Base-by-base conservation (phyloP, 768 basidiomycete genomes). In the Ramaria sp. region DNA sequence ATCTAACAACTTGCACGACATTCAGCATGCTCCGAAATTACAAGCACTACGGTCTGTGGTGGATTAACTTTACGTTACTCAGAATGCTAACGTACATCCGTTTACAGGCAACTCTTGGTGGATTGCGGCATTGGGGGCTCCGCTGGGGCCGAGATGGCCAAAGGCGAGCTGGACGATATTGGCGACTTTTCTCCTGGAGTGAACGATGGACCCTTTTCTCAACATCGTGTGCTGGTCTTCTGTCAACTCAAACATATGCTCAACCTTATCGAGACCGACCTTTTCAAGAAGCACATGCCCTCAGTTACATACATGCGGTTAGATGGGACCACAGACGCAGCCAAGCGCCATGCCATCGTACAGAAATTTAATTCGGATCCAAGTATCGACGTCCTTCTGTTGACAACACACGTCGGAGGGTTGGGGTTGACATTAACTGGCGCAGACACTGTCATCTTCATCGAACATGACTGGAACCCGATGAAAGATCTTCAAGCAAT, bases 241-340 rank as follows among this genome's bases (percentile, higher is more conserved):
- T 98, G 95, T 63, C 96, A 99, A 71, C 90, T 97, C 81, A 96
- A 97, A 67, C 88, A 91, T 66, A 99, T 98, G 96, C 78, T 99
- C 48, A 90, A 99, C 66, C 86, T 98, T 65, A 94, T 99, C 61
- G 94, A 98, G 69, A 83, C 75, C 12, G 89, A 96, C 63, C 73
- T 99, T 7, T 97, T 99, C 78, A 86, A 84, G 61, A 72, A 77
- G 38, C 78, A 85, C 60, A 94, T 99, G 92, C 95, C 95, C 5
- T 84, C 88, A 0, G 88, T 99, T 41, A 93, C 92, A 1, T 99
- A 98, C 69, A 98, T 99, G 96, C 83, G 96, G 25, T 76, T 99
- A 30, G 96, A 99, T 65, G 96, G 96, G 37, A 74, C 80, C 48
- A 95, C 91, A 3, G 96, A 98, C 61, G 73, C 89, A 4, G 87